Base-by-base conservation (phyloP, 768 basidiomycete species). In the Tulasnella calospora region DNA sequence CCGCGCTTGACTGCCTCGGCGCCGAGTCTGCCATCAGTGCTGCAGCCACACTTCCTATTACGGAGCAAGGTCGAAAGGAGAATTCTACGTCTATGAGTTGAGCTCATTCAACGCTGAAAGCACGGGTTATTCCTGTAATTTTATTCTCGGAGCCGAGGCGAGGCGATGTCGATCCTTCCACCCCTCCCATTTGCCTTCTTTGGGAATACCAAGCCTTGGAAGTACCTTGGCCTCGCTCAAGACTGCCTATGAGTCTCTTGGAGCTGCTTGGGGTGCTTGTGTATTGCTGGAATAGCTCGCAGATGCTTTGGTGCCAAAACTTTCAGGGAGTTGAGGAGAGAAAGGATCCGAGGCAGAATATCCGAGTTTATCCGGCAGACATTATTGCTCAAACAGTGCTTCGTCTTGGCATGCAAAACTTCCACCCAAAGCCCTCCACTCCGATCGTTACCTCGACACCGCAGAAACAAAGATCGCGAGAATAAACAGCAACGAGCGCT, bases 311-410 rank as follows among this genome's bases (percentile, higher is more conserved):
- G 51, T 51, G 51, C 61, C 61, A 67, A 30, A 3, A 67, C 33
- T 33, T 17, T 67, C 33, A 67, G 61, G 61, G 27, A 33, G 3
- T 13, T 5, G 30, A 15, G 17, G 61, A 27, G 23, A 17, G 61
- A 67, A 67, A 67, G 33, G 61, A 17, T 13, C 61, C 61, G 61
- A 67, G 61, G 61, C 61, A 67, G 30, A 67, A 67, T 67, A 67
- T 67, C 61, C 61, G 61, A 67, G 61, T 67, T 67, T 67, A 67
- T 10, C 61, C 61, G 61, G 15, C 27, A 67, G 61, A 67, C 61
- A 67, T 27, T 23, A 8, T n/a, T 23, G 23, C 30, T 84, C 30
- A 35, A 23, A 2, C 21, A n/a, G n/a, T n/a, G 61, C 27, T 67
- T 67, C 61, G 15, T 27, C 61, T 67, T 67, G 61, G 61, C 61